Percentiles rank a stretch among this genome's conserved stretches.
Evolutionary conservation across 352 stramenopile species (phyloP).

Genomic region (Aphanomyces astaci): DNA sequence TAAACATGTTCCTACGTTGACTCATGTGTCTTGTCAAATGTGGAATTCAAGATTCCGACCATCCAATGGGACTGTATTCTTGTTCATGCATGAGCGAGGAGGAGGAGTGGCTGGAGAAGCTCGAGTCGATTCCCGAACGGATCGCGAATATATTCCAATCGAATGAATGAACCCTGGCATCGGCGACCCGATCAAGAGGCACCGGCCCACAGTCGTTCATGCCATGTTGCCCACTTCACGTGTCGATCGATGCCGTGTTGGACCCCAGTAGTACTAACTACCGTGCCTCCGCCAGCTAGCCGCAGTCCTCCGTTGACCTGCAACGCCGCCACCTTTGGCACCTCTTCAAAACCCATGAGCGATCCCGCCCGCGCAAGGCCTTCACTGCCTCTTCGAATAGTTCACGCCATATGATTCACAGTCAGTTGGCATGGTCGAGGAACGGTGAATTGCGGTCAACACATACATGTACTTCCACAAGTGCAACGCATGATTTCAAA

Average conservation of each 20-base stretch:
- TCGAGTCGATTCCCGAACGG: not conserved
- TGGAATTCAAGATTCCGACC: too few species aligned
- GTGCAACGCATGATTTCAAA: too few species aligned
- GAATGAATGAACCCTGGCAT: not conserved
- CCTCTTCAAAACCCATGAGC: not conserved
- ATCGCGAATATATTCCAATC: not conserved
- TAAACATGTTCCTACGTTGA: too few species aligned
- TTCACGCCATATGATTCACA: not conserved
- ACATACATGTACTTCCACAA: too few species aligned
- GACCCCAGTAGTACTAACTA: not conserved
- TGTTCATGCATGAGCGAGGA: not conserved
- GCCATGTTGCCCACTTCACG: not conserved
- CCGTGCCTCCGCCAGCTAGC: not conserved
- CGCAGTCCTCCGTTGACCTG: not conserved
- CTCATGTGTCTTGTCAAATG: too few species aligned
- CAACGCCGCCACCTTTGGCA: not conserved
- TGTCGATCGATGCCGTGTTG: not conserved
- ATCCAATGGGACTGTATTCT: too few species aligned
- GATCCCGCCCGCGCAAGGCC: not conserved
- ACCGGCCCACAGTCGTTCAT: not conserved
- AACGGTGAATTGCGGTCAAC: too few species aligned
- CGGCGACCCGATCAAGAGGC: not conserved
- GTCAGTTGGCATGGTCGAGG: too few species aligned
- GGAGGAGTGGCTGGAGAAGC: not conserved
- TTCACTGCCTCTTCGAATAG: not conserved